Conservation (phyloP, 805 yeast genomes). For the Yarrowia osloensis region DNA sequence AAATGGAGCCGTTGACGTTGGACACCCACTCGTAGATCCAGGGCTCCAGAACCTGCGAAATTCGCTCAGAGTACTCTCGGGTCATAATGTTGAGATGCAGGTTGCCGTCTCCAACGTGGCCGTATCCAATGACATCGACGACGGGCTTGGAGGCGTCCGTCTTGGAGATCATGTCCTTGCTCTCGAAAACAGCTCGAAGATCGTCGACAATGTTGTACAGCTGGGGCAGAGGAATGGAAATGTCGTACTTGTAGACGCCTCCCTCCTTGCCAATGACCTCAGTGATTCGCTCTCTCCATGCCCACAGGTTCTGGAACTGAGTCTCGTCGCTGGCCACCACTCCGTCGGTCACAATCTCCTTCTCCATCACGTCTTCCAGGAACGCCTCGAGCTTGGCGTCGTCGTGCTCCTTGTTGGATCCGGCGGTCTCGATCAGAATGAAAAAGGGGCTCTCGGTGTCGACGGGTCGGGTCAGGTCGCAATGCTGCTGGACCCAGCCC, state of each 20-base stretch:
- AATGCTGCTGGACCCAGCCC: slow-evolving; percentile 48
- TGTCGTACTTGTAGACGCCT: slow-evolving; percentile 97
- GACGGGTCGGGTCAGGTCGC: slow-evolving; percentile 67
- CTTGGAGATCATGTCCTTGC: slow-evolving; percentile 61
- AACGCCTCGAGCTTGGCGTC: slow-evolving; percentile 84
- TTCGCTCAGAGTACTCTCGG: slow-evolving; percentile 72
- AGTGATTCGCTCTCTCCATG: slow-evolving; percentile 93
- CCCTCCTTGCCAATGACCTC: slow-evolving; percentile 85
- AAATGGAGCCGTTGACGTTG: slow-evolving; percentile 70
- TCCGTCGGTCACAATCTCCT: slow-evolving; percentile 85
- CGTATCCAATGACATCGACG: slow-evolving; percentile 89
- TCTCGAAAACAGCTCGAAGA: slow-evolving; percentile 60
- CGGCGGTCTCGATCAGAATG: slow-evolving; percentile 92
- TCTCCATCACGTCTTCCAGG: slow-evolving; percentile 81
- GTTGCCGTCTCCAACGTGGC: slow-evolving; percentile 98
- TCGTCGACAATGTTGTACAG: slow-evolving; percentile 83
- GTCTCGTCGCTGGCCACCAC: slow-evolving; percentile 94
- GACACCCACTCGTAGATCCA: slow-evolving; percentile 89
- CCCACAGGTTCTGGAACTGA: slow-evolving; percentile 81
- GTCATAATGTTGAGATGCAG: slow-evolving; percentile 91
- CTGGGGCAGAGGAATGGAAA: slow-evolving; percentile 80
- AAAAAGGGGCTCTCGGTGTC: slow-evolving; percentile 85
- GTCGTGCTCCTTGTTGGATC: slow-evolving; percentile 91
- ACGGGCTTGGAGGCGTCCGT: slow-evolving; percentile 67
- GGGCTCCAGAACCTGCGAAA: slow-evolving; percentile 85